Percentiles rank a stretch among this genome's conserved stretches.
These are phyloP conservation scores for Cytospora chrysosperma DNA, from an alignment of 2,329 filamentous ascomycete species.

Conservation along the genomic window DNA sequence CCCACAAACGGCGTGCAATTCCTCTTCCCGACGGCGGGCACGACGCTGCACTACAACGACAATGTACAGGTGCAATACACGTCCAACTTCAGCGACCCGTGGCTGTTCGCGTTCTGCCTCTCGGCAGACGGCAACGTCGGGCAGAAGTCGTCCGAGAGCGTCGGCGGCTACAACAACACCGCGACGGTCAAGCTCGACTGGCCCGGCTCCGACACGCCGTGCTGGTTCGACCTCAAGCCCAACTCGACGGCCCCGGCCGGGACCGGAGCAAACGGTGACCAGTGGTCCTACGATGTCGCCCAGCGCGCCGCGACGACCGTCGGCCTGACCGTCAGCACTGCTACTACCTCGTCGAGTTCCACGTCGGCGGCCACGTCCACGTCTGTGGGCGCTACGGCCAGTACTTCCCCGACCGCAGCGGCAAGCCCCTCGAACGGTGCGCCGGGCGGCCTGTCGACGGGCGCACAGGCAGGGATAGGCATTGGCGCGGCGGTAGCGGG, in stretches of 20 bases:
- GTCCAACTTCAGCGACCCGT: conserved; percentile 5
- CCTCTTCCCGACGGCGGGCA: conserved; percentile 11
- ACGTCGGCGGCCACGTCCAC: neutral
- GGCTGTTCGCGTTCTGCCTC: conserved; percentile 8
- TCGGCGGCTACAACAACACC: conserved; percentile 9
- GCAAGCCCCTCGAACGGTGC: neutral
- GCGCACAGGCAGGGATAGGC: conserved; percentile 3
- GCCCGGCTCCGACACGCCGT: conserved; percentile 14
- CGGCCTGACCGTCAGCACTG: neutral
- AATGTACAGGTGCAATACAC: conserved; percentile 17
- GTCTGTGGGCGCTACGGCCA: neutral
- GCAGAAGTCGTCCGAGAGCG: conserved; percentile 3
- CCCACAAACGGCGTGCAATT: conserved; percentile 9
- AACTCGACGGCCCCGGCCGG: neutral
- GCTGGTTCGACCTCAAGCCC: conserved; percentile 18
- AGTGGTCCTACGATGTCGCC: conserved; percentile 10
- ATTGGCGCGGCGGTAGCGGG: neutral
- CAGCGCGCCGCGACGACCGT: conserved; percentile 7
- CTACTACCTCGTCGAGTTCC: neutral
- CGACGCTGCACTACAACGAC: conserved; percentile 16
- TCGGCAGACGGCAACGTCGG: neutral
- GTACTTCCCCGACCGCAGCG: neutral
- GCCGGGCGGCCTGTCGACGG: neutral
- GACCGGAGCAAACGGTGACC: conserved; percentile 5
- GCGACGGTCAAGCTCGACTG: conserved; percentile 5